A percentile compares a stretch with the other conserved stretches of the same genome.
phyloP scores from a whole-genome alignment of 805 yeast genomes.

The Ogataea ramenticola region DNA sequence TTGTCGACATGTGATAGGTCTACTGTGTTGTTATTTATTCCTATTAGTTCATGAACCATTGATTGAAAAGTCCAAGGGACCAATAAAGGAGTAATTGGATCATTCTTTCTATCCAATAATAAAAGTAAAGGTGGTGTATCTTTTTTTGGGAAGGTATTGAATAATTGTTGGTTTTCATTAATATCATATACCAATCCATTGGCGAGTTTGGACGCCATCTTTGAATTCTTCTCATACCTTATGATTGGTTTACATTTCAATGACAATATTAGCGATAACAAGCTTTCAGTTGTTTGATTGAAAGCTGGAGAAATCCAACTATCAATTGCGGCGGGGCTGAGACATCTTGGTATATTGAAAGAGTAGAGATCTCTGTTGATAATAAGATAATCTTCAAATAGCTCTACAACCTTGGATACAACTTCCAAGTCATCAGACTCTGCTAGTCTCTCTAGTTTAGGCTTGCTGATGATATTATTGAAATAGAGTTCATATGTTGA shows the following conservation, averaged over 20 bases:
- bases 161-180: slow-evolving; percentile 49
- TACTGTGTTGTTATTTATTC: slow-evolving; percentile 75
- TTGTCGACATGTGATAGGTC: slow-evolving; percentile 51
- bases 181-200: slow-evolving; percentile 55
- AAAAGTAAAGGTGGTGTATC: slow-evolving; percentile 72
- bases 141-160: slow-evolving; percentile 51
- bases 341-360: slow-evolving; percentile 10
- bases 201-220: slow-evolving; percentile 59
- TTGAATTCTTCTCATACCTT: slow-evolving; percentile 67
- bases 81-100: slow-evolving; percentile 87
- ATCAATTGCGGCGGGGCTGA: slow-evolving; percentile 21
- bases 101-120: slow-evolving; percentile 76
- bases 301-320: slow-evolving; percentile 42
- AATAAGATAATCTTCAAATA: slow-evolving; percentile 78
- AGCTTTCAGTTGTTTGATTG: slow-evolving; percentile 31
- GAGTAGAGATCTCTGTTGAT: slow-evolving; percentile 60
- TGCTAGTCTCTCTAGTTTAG: slow-evolving; percentile 78
- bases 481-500: slow-evolving; percentile 70
- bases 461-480: slow-evolving; percentile 67
- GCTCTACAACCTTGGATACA: slow-evolving; percentile 67
- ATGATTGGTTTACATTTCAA: slow-evolving; percentile 73
- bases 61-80: slow-evolving; percentile 98
- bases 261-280: slow-evolving; percentile 58
- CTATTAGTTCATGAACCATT: slow-evolving; percentile 90
- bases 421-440: slow-evolving; percentile 85